phyloP scores from a whole-genome alignment of 1,139 yeast genomes.

The Debaryomyces udenii region DNA sequence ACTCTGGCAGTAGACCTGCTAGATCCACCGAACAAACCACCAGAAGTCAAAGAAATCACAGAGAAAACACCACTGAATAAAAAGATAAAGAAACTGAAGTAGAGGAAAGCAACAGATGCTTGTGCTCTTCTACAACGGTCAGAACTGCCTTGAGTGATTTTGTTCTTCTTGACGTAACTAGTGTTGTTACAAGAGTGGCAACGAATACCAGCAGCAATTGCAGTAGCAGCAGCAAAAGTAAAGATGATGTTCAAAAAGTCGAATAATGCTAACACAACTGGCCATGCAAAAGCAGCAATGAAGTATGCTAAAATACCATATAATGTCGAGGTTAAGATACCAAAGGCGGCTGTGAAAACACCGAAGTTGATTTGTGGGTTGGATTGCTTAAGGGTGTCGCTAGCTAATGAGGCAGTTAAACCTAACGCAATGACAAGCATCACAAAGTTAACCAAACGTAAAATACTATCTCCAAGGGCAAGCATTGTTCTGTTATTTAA shows the following conservation, averaged over 20 bases:
- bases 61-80: slow-evolving; percentile 70
- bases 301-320: slow-evolving; percentile 83
- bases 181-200: slow-evolving; percentile 81
- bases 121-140: slow-evolving; percentile 96
- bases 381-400: slow-evolving; percentile 53
- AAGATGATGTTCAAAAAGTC: slow-evolving; percentile 90
- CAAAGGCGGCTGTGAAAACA: slow-evolving; percentile 86
- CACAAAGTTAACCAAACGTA: slow-evolving; percentile 74
- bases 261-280: slow-evolving; percentile 67
- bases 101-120: slow-evolving; percentile 87
- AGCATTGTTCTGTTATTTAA: slow-evolving; percentile 35
- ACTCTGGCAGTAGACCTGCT: slow-evolving; percentile 58
- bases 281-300: slow-evolving; percentile 82
- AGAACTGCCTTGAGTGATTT: slow-evolving; percentile 70
- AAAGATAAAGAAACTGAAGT: slow-evolving; percentile 79
- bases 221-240: slow-evolving; percentile 93
- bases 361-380: slow-evolving; percentile 89
- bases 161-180: slow-evolving; percentile 63
- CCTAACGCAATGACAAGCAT: slow-evolving; percentile 81
- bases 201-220: slow-evolving; percentile 87
- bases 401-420: slow-evolving; percentile 82
- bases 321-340: slow-evolving; percentile 73
- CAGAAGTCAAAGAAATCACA: slow-evolving; percentile 55
- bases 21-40: slow-evolving; percentile 75
- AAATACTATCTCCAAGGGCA: slow-evolving; percentile 73